These are phyloP conservation scores for Rhodotorula sp. DNA, from an alignment of 1,284 basidiomycete species.

Conservation along the genomic window DNA sequence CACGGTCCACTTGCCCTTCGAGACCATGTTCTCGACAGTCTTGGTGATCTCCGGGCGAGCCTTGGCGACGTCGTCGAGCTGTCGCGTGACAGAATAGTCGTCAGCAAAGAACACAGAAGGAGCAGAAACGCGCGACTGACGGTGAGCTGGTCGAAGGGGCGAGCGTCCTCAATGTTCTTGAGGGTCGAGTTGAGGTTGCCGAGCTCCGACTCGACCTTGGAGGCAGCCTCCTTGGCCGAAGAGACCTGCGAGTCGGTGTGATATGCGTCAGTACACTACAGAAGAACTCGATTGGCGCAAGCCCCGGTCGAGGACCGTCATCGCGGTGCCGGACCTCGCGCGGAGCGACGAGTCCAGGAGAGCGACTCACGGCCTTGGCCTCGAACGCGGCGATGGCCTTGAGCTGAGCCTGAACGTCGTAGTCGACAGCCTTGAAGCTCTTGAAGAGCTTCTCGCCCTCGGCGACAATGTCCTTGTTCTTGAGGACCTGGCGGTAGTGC, in stretches of 20 bases:
- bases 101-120: neutral
- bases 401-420: conserved; percentile 86
- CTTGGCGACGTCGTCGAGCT: conserved; percentile 85
- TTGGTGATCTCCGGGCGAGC: conserved; percentile 91
- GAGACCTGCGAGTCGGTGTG: conserved; percentile 62
- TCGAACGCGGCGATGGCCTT: conserved; percentile 98
- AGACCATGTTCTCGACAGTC: conserved; percentile 93
- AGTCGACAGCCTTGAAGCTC: conserved; percentile 94
- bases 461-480: conserved; percentile 88
- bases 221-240: conserved; percentile 85
- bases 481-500: conserved; percentile 86
- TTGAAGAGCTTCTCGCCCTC: conserved; percentile 88
- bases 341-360: neutral
- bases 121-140: conserved; percentile 54
- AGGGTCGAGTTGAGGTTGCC: conserved; percentile 90
- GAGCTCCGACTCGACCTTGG: conserved; percentile 90
- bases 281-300: too few relatives aligned
- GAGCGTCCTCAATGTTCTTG: conserved; percentile 94
- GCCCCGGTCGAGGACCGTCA: neutral
- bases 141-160: conserved; percentile 96
- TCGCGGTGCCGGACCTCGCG: neutral
- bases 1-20: conserved; percentile 98
- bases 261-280: neutral
- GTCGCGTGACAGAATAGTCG: neutral
- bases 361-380: conserved; percentile 79